Base-by-base conservation (phyloP, 2,329 filamentous ascomycete species). In the Microdochium nivale region DNA sequence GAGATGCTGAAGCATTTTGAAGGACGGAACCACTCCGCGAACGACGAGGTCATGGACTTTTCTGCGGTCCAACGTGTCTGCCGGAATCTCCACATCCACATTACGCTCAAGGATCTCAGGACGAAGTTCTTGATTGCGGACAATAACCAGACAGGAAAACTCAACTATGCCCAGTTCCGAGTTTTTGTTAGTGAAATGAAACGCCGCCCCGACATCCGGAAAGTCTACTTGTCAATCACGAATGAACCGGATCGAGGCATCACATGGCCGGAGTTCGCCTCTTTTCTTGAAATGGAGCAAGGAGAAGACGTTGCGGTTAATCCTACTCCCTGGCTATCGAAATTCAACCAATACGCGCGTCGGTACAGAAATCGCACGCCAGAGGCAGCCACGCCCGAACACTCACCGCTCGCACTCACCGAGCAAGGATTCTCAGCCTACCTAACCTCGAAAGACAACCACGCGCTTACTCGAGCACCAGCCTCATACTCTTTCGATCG, bases 1-100 rank as follows among this genome's bases (percentile, higher is more conserved):
- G 90, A 95, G 65, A 94, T 95, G 82, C 75, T 79, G 27, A 84
- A 84, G 62, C 78, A 86, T 52, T 83, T 79, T 56, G 74, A 76
- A 11, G 79, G 77, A 7, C 71, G 68, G 49, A 67, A 72, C 9
- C 74, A 77, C 51, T 65, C 67, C 2, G 68, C 75, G 5, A 81
- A 81, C 25, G 80, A 85, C 7, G 86, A 90, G 60, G 81, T 80
- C 51, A 82, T 97, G 50, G 85, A 92, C 58, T 81, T 95, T 51
- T 76, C 78, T 16, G 88, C 87, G 11, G 86, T 96, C 27, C 86
- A 91, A 64, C 84, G 85, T 53, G 78, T 97, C 14, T 97, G 94
- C 70, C 87, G 87, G 54, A 91, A 86, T 61, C 75, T 97, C 47
- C 91, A 97, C 66, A 96, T 99, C 61, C 91, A 96, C 67, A 90